These are phyloP conservation scores for Pogostemon cablin DNA, from an alignment of 257 asterid species.

Conservation along the genomic window DNA sequence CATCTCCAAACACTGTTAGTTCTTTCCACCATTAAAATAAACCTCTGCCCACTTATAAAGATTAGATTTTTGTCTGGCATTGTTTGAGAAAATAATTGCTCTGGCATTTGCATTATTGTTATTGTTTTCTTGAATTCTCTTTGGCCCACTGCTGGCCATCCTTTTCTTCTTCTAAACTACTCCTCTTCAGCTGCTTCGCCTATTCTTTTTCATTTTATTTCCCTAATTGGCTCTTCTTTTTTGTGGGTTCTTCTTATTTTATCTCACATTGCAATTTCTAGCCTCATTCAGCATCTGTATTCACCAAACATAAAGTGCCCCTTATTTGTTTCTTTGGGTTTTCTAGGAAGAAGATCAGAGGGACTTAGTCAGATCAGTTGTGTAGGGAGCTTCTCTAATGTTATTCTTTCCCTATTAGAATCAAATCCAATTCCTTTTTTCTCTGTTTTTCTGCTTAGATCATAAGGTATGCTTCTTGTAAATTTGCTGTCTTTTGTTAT, in stretches of 20 bases:
- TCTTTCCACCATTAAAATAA: conserved; percentile 19
- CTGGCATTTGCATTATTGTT: conserved; percentile 33
- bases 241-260: conserved; percentile 43
- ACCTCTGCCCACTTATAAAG: conserved; percentile 38
- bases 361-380: conserved; percentile 51
- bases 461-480: conserved; percentile 33
- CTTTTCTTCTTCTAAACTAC: conserved; percentile 59
- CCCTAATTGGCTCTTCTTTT: conserved; percentile 23
- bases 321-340: conserved; percentile 52
- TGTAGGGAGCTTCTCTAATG: conserved; percentile 35
- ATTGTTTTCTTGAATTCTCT: conserved; percentile 45
- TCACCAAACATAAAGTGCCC: conserved; percentile 35
- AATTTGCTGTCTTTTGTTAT: conserved; percentile 17
- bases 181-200: conserved; percentile 43
- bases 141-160: conserved; percentile 65
- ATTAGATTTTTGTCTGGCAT: conserved; percentile 65
- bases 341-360: conserved; percentile 68
- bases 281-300: conserved; percentile 50
- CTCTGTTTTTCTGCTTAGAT: conserved; percentile 30
- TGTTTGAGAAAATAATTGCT: conserved; percentile 38
- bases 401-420: not conserved
- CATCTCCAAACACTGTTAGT: conserved; percentile 33
- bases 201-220: conserved; percentile 24
- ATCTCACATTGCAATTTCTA: conserved; percentile 56
- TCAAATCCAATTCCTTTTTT: not conserved